Base-by-base conservation (phyloP, 495 filamentous ascomycete genomes). In the Talaromyces thailandensis region DNA sequence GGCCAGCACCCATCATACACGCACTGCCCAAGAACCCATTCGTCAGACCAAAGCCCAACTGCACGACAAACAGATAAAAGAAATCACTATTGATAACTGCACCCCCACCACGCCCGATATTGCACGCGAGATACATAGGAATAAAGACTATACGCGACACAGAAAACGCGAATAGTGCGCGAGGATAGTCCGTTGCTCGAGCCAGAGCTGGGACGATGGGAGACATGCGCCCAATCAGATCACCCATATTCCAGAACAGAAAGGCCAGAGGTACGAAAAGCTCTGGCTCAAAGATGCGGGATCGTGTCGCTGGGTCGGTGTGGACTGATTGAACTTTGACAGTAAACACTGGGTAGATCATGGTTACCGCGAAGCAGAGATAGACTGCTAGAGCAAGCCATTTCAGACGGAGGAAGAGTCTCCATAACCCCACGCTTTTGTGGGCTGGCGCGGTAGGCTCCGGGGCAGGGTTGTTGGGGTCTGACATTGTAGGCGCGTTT, bases 321-420 rank as follows among this genome's bases (percentile, higher is more conserved):
- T 72, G 69, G 6, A 94, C 86, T 3, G 90, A 92, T 26, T 86
- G 65, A 66, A 97, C 92, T 68, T 87, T 81, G 58, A 87, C 82
- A 0, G 94, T 98, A 75, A 91, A 96, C 48, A 97, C 89, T 0
- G 94, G 94, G 73, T 92, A 97, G 64, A 92, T 82, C 95, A 98
- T 98, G 35, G 93, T 91, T 26, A 96, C 74, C 45, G 77, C 73
- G 69, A 96, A 98, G 69, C 84, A 89, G 56, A 91, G 64, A 70
- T 90, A 91, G 24, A 96, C 85, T 0, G 89, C 79, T 32, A 78
- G 72, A 1, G 89, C 79, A 12, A 90, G 73, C 80, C 85, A 92
- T 66, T 80, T 82, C 28, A 97, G 79, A 67, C 95, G 96, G 45
- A 75, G 71, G 70, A 92, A 84, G 14, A 96, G 80, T 0, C 73